Percentiles rank a stretch among this genome's conserved stretches.
Evolutionary conservation across 2,329 filamentous ascomycete genomes (phyloP).

Genomic region (Penicillium brevicompactum): DNA sequence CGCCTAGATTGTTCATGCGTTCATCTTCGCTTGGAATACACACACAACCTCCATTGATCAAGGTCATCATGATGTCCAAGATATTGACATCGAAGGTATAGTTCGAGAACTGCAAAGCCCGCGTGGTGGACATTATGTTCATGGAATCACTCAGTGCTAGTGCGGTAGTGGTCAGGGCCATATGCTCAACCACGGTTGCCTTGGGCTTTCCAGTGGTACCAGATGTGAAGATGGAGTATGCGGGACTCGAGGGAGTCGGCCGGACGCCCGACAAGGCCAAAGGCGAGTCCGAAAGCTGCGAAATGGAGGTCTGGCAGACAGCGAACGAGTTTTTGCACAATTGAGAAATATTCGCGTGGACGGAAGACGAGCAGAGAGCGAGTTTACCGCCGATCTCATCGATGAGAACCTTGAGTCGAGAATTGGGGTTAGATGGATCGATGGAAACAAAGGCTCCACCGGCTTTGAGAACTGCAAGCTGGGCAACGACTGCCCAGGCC

Average conservation of each 20-base stretch:
- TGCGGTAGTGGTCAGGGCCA: constrained; percentile 58
- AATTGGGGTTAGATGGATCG: constrained; percentile 44
- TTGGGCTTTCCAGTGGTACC: constrained; percentile 61
- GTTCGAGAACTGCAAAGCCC: constrained; percentile 62
- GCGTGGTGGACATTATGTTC: constrained; percentile 53
- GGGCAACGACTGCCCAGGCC: constrained; percentile 44
- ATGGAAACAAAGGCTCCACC: constrained; percentile 47
- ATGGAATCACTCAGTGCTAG: constrained; percentile 55
- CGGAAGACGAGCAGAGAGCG: constrained; percentile 36
- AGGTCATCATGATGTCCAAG: constrained; percentile 56
- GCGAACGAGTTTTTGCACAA: constrained; percentile 31
- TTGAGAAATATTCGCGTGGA: constrained; percentile 31
- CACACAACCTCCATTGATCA: constrained; percentile 61
- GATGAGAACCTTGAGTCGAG: constrained; percentile 38
- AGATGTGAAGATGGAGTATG: constrained; percentile 49
- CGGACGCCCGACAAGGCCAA: constrained; percentile 14
- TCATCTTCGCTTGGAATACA: constrained; percentile 59
- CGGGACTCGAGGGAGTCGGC: constrained; percentile 37
- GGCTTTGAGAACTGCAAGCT: constrained; percentile 45
- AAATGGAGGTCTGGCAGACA: constrained; percentile 31
- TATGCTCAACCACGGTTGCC: constrained; percentile 65
- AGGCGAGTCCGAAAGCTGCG: constrained; percentile 27
- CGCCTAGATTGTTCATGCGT: constrained; percentile 53
- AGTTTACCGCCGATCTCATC: constrained; percentile 37
- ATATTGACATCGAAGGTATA: constrained; percentile 60